These are phyloP conservation scores for Penicillium egyptiacum DNA, from an alignment of 495 filamentous ascomycete species.

Conservation along the genomic window DNA sequence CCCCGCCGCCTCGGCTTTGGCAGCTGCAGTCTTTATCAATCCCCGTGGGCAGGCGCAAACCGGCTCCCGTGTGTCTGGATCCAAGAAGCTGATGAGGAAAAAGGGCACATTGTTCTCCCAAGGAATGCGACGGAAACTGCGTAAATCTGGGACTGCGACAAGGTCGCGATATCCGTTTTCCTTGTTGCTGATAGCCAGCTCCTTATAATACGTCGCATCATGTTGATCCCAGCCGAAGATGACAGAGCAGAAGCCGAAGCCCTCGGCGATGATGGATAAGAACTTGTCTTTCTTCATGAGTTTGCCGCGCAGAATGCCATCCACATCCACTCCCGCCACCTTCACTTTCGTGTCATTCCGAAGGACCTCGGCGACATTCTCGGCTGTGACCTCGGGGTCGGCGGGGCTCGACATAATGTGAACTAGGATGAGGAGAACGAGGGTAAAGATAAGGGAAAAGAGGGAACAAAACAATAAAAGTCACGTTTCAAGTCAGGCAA, in stretches of 20 bases:
- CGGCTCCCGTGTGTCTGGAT: slow-evolving; percentile 53
- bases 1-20: slow-evolving; percentile 64
- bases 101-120: slow-evolving; percentile 95
- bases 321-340: slow-evolving; percentile 87
- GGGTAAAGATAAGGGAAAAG: neutral
- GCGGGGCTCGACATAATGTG: slow-evolving; percentile 18
- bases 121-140: slow-evolving; percentile 82
- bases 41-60: slow-evolving; percentile 82
- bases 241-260: slow-evolving; percentile 96
- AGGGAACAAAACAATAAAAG: neutral
- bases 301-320: slow-evolving; percentile 89
- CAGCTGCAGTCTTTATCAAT: slow-evolving; percentile 64
- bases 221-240: slow-evolving; percentile 99
- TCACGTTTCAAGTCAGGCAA: neutral
- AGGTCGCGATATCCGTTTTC: slow-evolving; percentile 92
- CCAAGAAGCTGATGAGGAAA: slow-evolving; percentile 85
- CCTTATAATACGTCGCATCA: slow-evolving; percentile 80
- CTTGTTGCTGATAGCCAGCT: slow-evolving; percentile 86
- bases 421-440: neutral
- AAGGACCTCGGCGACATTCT: slow-evolving; percentile 62
- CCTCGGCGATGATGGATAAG: slow-evolving; percentile 73
- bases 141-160: slow-evolving; percentile 78
- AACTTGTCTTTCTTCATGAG: slow-evolving; percentile 97
- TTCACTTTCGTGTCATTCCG: slow-evolving; percentile 81
- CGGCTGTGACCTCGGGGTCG: slow-evolving; percentile 50